Evolutionary conservation across 805 yeast genomes (phyloP), one percentile per base, ranked within the genome.

Genomic region (Grigorovia yakushimaensis): DNA sequence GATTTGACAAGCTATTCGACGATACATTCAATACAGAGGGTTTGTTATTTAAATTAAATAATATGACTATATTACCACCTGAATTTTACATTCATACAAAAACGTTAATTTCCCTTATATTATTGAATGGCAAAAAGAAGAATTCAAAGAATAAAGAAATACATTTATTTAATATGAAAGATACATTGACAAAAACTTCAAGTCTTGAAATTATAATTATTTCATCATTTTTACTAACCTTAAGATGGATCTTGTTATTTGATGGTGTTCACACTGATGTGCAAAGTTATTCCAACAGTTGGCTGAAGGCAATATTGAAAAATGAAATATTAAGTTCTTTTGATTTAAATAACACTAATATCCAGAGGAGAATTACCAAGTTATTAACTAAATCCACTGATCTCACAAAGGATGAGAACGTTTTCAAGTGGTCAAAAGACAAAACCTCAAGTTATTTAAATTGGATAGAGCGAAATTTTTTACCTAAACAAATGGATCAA

Each of bases 381-480:
- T 11, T 50, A 18, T 39, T 51, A 22, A 42, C 33, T 24, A 30
- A 5, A 10, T 17, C 10, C 19, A 22, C 37, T 17, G 33, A 45
- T 39, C 41, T 47, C 30, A 36, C 39, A 13, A 45, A 48, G 2
- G 39, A 38, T 5, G 35, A 41, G 7, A 51, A 53, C 33, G 42
- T 49, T 1, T 55, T 44, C 30, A 47, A 50, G 19, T 61, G 64
- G 64, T 24, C 51, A 9, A 51, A 54, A 17, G 41, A 43, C 10
- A 49, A 59, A 21, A 58, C 60, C 1, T 35, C 49, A 2, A 47
- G 52, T 18, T 64, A 61, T 49, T 48, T 64, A 27, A 51, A 55
- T 21, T 64, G 68, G 68, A 41, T 62, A 11, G 61, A 64, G 39
- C 38, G 50, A 8, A 44, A 50, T 15, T 56, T 59, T 42, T 46